Evolutionary conservation across 192 early-diverging fungal species (phyloP), one percentile per base, ranked within the genome.

Genomic region (Coemansia reversa): DNA sequence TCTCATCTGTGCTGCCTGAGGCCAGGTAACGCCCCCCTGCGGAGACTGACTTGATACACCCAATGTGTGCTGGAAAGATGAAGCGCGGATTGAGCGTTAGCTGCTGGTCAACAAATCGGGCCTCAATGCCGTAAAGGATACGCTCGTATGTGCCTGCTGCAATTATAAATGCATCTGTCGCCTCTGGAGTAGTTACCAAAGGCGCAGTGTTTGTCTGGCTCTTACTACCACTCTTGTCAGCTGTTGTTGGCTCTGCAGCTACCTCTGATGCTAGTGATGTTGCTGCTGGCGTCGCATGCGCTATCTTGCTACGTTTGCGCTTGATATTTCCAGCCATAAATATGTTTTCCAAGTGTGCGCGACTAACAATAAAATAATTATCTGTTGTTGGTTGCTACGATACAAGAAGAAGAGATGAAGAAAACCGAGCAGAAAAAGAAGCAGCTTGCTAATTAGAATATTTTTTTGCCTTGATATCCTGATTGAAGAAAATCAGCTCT

Each of bases 1-100:
- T 84, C 76, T 99, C 97, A 70, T 99, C 97, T 7, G 92, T 90
- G 60, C 95, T 93, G 18, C 97, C 97, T 9, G 97, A 95, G 0
- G 95, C 95, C 70, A 99, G 82, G 68, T 84, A 91, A 49, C 90
- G 81, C 11, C 87, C 87, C 27, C 88, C 87, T n/a, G 84, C 76
- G 2, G 91, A 88, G 33, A 93, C 82, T 7, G 92, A 84, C 63
- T 94, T 96, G 78, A 99, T 98, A 73, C 90, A 94, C 20, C 92
- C 89, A 51, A 90, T 94, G 74, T 99, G 98, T 11, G 98, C 91
- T 5, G 96, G 90, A 57, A 98, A 95, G 58, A 95, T 94, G 84
- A 97, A 99, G 33, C 89, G 79, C 14, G 95, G 92, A 9, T 65
- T 71, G 19, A 80, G 68, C 24, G 68, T 62, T 32, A 80, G 61